phyloP scores from a whole-genome alignment of 108 stramenopile species.

The Fistulifera pelliculosa region DNA sequence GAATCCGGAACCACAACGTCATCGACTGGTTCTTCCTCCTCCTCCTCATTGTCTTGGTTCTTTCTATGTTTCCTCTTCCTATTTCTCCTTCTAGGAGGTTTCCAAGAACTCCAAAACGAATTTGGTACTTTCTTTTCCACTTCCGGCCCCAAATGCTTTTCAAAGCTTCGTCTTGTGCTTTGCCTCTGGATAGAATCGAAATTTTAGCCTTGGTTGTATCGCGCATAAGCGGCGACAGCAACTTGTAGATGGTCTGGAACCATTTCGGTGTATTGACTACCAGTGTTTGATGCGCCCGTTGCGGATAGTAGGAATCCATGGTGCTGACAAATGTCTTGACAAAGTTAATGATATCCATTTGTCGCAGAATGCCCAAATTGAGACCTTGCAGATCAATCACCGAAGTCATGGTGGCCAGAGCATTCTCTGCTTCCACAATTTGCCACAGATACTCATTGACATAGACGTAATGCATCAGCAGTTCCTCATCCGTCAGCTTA shows the following conservation, averaged over 20 bases:
- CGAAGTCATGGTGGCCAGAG: constrained; percentile 51
- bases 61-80: constrained; percentile 1
- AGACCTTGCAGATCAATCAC: constrained; percentile 57
- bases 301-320: constrained; percentile 61
- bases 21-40: not conserved
- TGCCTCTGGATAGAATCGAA: constrained; percentile 37
- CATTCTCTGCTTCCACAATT: constrained; percentile 39
- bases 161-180: constrained; percentile 43
- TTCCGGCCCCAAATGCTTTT: constrained; percentile 38
- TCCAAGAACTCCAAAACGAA: constrained; percentile 3
- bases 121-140: not conserved
- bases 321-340: constrained; percentile 44
- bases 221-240: constrained; percentile 54
- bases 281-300: constrained; percentile 53
- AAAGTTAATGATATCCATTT: constrained; percentile 43
- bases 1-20: too few species aligned
- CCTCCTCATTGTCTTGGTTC: not conserved
- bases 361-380: constrained; percentile 23
- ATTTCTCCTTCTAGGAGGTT: not conserved
- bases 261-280: constrained; percentile 67
- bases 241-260: constrained; percentile 50
- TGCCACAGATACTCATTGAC: constrained; percentile 74
- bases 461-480: constrained; percentile 61
- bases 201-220: constrained; percentile 65
- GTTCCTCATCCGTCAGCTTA: constrained; percentile 39